phyloP scores from a whole-genome alignment of 2,329 filamentous ascomycete species.

The Penicillium freii region DNA sequence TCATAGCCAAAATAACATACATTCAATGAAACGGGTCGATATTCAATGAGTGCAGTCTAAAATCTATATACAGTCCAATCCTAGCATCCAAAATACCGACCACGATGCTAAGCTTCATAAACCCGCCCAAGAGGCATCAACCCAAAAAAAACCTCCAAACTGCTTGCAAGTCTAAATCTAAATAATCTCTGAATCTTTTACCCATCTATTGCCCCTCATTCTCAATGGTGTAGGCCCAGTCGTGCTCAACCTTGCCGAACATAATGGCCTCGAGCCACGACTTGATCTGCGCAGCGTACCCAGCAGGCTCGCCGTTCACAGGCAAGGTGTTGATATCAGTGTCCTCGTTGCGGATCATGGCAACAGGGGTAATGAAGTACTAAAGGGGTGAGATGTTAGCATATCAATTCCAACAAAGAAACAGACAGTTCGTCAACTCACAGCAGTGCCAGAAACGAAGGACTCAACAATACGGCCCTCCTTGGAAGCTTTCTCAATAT shows the following conservation, averaged over 20 bases:
- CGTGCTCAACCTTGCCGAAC: conserved; percentile 67
- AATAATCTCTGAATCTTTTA: neutral
- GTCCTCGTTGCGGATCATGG: conserved; percentile 65
- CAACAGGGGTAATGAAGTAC: conserved; percentile 70
- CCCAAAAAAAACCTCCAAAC: neutral
- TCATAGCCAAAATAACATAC: neutral
- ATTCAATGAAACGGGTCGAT: neutral
- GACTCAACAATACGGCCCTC: conserved; percentile 80
- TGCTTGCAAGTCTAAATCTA: neutral
- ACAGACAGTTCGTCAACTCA: conserved; percentile 46
- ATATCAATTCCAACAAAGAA: neutral
- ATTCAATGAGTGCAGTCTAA: neutral
- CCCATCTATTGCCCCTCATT: conserved; percentile 49
- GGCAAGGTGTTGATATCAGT: conserved; percentile 57
- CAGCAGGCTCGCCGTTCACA: conserved; percentile 29
- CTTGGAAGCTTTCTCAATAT: conserved; percentile 67
- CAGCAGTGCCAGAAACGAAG: conserved; percentile 83
- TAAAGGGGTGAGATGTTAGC: conserved; percentile 31
- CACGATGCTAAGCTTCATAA: neutral
- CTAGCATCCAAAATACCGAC: neutral
- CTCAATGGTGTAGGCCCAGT: conserved; percentile 67
- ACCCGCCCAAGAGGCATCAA: neutral
- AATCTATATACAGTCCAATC: conserved; percentile 10
- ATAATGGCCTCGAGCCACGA: conserved; percentile 69
- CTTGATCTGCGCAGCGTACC: conserved; percentile 54